These are phyloP conservation scores for Oryza officinalis DNA, from an alignment of 176 grass and related monocot species.

Conservation along the genomic window DNA sequence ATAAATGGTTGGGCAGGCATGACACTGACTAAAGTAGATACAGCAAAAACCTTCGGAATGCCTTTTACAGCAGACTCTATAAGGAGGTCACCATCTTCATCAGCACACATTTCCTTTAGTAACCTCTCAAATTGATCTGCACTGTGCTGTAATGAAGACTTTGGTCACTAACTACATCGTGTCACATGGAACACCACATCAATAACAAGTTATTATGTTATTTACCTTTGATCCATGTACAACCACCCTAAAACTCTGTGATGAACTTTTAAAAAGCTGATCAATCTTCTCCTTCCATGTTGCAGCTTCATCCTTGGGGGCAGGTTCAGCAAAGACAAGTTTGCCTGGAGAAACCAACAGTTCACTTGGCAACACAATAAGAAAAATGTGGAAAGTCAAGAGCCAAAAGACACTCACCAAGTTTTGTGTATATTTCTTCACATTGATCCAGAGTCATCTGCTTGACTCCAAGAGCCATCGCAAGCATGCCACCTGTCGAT, in stretches of 20 bases:
- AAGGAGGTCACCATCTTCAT: constrained; percentile 95
- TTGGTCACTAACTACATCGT: constrained; percentile 20
- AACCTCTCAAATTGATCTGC: constrained; percentile 97
- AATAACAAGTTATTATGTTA: constrained; percentile 16
- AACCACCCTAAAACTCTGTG: constrained; percentile 97
- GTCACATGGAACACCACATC: constrained; percentile 13
- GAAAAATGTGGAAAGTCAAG: constrained; percentile 29
- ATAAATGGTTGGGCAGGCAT: constrained; percentile 96
- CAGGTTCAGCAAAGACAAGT: constrained; percentile 93
- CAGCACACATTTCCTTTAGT: constrained; percentile 89
- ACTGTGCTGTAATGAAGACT: constrained; percentile 81
- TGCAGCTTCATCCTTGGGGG: constrained; percentile 92
- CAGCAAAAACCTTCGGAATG: constrained; percentile 94
- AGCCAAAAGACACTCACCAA: constrained; percentile 59
- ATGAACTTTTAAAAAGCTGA: constrained; percentile 98
- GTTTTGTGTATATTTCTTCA: constrained; percentile 99
- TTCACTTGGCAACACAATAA: constrained; percentile 33
- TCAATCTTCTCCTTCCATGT: constrained; percentile 94
- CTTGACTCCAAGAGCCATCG: constrained; percentile 96
- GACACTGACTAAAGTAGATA: constrained; percentile 93
- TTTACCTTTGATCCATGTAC: constrained; percentile 96
- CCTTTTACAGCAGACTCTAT: constrained; percentile 96
- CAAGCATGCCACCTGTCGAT: constrained; percentile 98
- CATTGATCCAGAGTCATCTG: constrained; percentile 89
- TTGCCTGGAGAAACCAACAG: constrained; percentile 70